Evolutionary conservation across 768 basidiomycete genomes (phyloP), one percentile per base, ranked within the genome.

Genomic region (Amanita brunnescens): DNA sequence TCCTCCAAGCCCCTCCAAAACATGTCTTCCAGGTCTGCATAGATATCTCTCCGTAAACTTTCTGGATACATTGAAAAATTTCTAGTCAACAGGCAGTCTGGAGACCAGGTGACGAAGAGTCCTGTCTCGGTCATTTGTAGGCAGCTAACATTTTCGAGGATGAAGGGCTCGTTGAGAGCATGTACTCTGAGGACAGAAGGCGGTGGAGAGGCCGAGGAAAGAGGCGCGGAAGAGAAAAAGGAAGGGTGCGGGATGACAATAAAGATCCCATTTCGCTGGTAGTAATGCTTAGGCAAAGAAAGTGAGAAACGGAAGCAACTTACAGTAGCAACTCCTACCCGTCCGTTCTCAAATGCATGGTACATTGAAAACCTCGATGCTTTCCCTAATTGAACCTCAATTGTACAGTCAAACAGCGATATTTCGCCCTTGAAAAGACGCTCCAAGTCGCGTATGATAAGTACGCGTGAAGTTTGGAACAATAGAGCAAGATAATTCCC

Each of bases 71-170:
- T 42, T 29, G 9, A 10, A 5, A 26, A 20, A 12, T 23, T 18
- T 32, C 30, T 43, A 3, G 32, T 13, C 12, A 20, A 21, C 12
- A 41, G 41, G 8, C 32, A 41, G 13, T 37, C 9, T 43, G 59
- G 52, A 46, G 70, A 66, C 67, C 73, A 78, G 49, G 75, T 79
- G 32, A 80, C 55, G 53, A 70, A 82, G 10, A 81, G 53, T 0
- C 73, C 75, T 0, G 77, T 76, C 23, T 77, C 72, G 0, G 77
- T 76, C 65, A 80, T 70, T 58, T 81, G 79, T 18, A 81, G 67
- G 57, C 79, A 82, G 21, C 70, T 70, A n/a, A 80, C 58, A 49
- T 52, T 54, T 14, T 34, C 50, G 23, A 76, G 59, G 43, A 55
- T 58, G 1, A 56, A 45, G 0, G 61, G 58, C 38, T 70, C 58